Evolutionary conservation across 257 asterid species (phyloP).

Genomic region (Capsicum baccatum): DNA sequence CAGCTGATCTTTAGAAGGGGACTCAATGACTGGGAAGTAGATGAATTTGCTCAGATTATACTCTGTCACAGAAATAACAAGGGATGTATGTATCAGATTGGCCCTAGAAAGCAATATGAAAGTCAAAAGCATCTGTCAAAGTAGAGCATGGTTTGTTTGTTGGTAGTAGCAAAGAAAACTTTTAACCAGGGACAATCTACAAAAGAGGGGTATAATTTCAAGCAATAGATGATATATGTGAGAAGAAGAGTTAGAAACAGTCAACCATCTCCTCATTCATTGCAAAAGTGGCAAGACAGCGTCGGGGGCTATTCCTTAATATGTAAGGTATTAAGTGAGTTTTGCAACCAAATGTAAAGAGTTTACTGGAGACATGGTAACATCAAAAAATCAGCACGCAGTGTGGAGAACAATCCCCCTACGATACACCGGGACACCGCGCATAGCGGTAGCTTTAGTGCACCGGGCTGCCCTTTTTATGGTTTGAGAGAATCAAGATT

Average conservation of each 20-base stretch:
- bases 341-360: background rate
- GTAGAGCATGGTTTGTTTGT: conserved; percentile 2
- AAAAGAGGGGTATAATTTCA: background rate
- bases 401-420: background rate
- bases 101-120: background rate
- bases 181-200: background rate
- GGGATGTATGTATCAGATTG: conserved; percentile 5
- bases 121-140: background rate
- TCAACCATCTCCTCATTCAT: background rate
- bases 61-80: background rate
- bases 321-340: background rate
- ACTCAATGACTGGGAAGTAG: background rate
- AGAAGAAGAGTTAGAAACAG: conserved; percentile 15
- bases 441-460: too few species aligned
- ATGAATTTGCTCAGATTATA: background rate
- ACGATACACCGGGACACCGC: too few species aligned
- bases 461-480: background rate
- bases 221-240: background rate
- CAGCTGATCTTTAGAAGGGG: background rate
- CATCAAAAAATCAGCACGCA: background rate
- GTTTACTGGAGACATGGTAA: background rate
- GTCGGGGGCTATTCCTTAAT: background rate
- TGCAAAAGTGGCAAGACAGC: background rate
- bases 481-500: background rate
- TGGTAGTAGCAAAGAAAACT: background rate